Evolutionary conservation across 257 asterid genomes (phyloP), one percentile per base, ranked within the genome.

Genomic region (Primulina tabacum): DNA sequence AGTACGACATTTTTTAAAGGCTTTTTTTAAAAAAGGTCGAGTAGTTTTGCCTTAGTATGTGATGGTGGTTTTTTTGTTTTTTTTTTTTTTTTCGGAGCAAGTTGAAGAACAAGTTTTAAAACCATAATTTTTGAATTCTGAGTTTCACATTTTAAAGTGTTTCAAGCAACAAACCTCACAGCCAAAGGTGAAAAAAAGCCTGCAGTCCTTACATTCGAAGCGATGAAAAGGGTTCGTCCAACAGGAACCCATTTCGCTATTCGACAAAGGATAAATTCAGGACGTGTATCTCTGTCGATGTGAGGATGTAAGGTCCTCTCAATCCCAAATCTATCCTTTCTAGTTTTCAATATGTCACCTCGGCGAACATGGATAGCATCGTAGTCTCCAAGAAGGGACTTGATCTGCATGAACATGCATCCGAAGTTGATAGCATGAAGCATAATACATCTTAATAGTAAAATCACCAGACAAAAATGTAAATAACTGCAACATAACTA

Each of bases 281-380:
- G 85, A 21, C 79, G 97, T 20, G 99, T 94, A 77, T 94, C 99
- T 78, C 97, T 75, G 75, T 94, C 99, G 20, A 94, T 79, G 81
- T 89, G 99, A 64, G 99, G 99, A 80, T 89, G 96, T 71, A 84
- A 68, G 75, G 84, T 82, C 69, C 99, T 83, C 0, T 79, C 90
- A 68, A 86, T 89, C 11, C 99, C 98, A 65, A 78, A 84, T 71
- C 98, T 84, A 72, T 94, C 98, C 82, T 91, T 94, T 59, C 97
- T 90, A 40, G 89, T 91, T 75, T 89, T 94, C 77, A 94, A 67
- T 72, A 62, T 83, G 83, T 94, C 99, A 33, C 99, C 99, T 69
- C 99, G 88, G 26, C 99, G 96, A 64, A 94, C 95, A 81, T 94
- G 99, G 50, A 94, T 88, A 40, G 98, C 97, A 85, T 88, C 96